phyloP scores from a whole-genome alignment of 1,284 basidiomycete species.

The Leccinum variabile region DNA sequence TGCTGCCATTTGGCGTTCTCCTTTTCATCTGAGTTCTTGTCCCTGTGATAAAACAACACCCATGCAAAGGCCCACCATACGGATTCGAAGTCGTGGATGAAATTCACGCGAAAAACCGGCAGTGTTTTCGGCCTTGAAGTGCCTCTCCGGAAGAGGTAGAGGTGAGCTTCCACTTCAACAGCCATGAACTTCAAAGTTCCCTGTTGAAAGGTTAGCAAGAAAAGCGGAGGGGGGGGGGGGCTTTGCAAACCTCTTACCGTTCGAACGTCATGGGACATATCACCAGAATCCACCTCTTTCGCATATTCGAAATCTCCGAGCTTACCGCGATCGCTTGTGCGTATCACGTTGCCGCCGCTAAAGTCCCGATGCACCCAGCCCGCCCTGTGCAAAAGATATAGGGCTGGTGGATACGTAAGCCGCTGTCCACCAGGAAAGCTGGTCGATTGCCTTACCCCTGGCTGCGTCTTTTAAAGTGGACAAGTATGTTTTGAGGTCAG shows the following conservation, averaged over 20 bases:
- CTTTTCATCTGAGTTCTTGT: not conserved
- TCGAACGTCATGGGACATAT: conserved; percentile 1
- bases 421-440: not conserved
- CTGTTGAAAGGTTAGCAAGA: not conserved
- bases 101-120: conserved; percentile 1
- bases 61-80: conserved; percentile 13
- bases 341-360: conserved; percentile 1
- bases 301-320: conserved; percentile 18
- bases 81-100: conserved; percentile 14
- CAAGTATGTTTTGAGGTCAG: not conserved
- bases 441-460: not conserved
- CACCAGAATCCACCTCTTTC: not conserved
- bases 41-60: conserved; percentile 5
- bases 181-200: not conserved
- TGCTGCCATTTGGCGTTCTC: too few relatives aligned
- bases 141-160: not conserved
- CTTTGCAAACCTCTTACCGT: conserved; percentile 4
- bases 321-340: not conserved
- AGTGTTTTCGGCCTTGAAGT: not conserved
- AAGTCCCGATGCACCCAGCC: conserved; percentile 17
- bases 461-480: not conserved
- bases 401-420: not conserved
- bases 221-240: not conserved
- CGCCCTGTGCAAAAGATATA: conserved; percentile 3
- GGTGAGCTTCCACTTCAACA: conserved; percentile 4